Percentiles rank a stretch among this genome's conserved stretches.
phyloP scores from a whole-genome alignment of 2,329 filamentous ascomycete species.

The Fusarium neocosmosporiellum region DNA sequence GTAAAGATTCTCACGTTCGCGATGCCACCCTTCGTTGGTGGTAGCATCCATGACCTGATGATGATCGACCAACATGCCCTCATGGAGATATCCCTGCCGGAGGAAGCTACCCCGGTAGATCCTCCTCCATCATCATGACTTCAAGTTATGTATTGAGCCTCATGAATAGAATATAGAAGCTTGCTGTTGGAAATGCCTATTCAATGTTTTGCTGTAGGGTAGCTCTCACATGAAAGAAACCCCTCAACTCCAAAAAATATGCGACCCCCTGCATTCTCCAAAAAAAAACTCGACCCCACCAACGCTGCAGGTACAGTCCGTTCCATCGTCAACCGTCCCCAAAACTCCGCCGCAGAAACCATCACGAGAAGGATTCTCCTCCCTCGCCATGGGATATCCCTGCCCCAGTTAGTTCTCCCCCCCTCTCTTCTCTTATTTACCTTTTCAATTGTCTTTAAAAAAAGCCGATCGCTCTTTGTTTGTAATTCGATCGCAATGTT shows the following conservation, averaged over 20 bases:
- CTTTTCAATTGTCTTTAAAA: neutral
- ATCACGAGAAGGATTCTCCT: conserved; percentile 52
- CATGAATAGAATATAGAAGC: neutral
- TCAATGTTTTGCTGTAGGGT: conserved; percentile 16
- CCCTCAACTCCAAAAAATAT: conserved; percentile 31
- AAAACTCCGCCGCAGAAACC: conserved; percentile 62
- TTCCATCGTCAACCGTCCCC: conserved; percentile 43
- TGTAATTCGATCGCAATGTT: conserved; percentile 22
- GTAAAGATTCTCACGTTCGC: neutral
- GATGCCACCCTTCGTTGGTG: neutral
- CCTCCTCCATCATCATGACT: neutral
- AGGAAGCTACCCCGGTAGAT: neutral
- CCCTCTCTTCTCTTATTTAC: neutral
- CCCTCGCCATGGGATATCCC: conserved; percentile 40
- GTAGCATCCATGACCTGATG: neutral
- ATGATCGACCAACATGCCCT: neutral
- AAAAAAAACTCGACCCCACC: conserved; percentile 9
- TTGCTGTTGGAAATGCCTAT: neutral
- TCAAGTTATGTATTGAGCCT: neutral
- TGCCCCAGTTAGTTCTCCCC: conserved; percentile 5
- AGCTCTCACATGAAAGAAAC: conserved; percentile 19
- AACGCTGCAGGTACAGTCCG: neutral
- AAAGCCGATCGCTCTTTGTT: neutral
- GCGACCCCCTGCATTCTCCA: conserved; percentile 23
- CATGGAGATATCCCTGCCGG: neutral